Conservation (phyloP, 2,329 filamentous ascomycete species). For the Emmonsiellopsis sp. region DNA sequence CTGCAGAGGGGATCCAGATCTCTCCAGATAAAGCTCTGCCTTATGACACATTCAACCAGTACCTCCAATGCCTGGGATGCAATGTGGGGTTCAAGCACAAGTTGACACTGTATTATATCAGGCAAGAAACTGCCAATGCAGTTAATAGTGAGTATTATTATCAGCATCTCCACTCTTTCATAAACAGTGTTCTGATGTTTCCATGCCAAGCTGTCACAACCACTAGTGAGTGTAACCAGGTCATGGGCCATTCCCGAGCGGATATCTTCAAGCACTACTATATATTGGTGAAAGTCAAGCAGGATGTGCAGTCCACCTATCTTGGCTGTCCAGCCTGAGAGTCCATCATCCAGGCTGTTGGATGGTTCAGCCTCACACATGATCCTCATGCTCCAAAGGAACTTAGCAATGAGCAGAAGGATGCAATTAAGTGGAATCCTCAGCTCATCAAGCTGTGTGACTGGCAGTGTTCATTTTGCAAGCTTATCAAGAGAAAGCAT, state of each 20-base stretch:
- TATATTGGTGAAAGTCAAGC: background rate
- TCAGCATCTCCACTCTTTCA: background rate
- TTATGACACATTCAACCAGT: constrained; percentile 4
- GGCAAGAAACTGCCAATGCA: constrained; percentile 12
- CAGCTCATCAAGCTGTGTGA: background rate
- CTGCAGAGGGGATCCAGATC: constrained; percentile 1
- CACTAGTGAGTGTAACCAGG: constrained; percentile 13
- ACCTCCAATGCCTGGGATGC: constrained; percentile 11
- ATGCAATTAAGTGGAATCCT: background rate
- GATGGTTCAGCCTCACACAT: background rate
- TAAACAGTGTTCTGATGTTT: constrained; percentile 1
- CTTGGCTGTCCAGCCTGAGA: background rate
- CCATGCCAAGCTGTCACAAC: constrained; percentile 9
- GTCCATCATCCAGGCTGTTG: background rate
- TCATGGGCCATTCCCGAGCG: constrained; percentile 9
- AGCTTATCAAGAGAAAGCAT: constrained; percentile 1
- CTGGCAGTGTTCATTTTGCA: background rate
- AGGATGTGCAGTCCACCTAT: background rate
- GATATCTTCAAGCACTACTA: background rate
- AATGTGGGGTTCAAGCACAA: constrained; percentile 14
- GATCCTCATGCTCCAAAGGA: background rate
- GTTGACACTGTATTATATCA: constrained; percentile 16
- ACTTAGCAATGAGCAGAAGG: background rate
- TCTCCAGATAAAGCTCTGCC: constrained; percentile 3
- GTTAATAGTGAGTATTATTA: constrained; percentile 13